Conservation (phyloP, 2,329 filamentous ascomycete genomes). For the Blastomyces silverae region DNA sequence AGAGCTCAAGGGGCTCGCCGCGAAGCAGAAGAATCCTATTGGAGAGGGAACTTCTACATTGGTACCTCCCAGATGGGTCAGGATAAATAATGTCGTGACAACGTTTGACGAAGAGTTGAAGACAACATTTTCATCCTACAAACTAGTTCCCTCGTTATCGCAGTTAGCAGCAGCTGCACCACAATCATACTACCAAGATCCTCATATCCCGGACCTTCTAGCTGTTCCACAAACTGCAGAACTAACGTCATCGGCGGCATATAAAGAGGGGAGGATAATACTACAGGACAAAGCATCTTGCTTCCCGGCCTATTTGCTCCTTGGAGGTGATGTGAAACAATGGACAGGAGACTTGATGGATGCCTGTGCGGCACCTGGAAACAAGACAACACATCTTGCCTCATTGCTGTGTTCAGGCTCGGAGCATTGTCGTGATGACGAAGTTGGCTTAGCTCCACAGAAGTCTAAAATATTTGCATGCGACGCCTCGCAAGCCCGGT, state of each 20-base stretch:
- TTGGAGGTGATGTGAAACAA: conserved; percentile 47
- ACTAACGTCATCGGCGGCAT: conserved; percentile 65
- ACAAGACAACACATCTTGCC: conserved; percentile 92
- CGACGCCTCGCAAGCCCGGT: conserved; percentile 47
- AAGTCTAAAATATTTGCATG: conserved; percentile 48
- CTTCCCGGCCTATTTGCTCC: conserved; percentile 83
- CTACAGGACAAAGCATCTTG: conserved; percentile 96
- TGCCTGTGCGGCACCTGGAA: conserved; percentile 88
- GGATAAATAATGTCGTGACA: conserved; percentile 72
- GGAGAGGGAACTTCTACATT: conserved; percentile 39
- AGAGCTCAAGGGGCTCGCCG: conserved; percentile 46
- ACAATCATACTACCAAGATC: conserved; percentile 63
- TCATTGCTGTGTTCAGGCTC: conserved; percentile 51
- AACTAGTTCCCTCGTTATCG: conserved; percentile 49
- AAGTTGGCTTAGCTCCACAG: conserved; percentile 25
- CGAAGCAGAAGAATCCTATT: conserved; percentile 27
- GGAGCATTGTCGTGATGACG: conserved; percentile 24
- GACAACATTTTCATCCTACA: conserved; percentile 63
- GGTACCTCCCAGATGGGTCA: conserved; percentile 78
- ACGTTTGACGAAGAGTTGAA: conserved; percentile 64
- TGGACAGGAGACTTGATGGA: conserved; percentile 69
- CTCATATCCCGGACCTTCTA: conserved; percentile 73
- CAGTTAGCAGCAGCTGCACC: conserved; percentile 47
- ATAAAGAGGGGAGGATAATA: conserved; percentile 70
- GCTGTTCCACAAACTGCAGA: conserved; percentile 68